phyloP scores from a whole-genome alignment of 2,329 filamentous ascomycete species.

The Penicillium corylophilum region DNA sequence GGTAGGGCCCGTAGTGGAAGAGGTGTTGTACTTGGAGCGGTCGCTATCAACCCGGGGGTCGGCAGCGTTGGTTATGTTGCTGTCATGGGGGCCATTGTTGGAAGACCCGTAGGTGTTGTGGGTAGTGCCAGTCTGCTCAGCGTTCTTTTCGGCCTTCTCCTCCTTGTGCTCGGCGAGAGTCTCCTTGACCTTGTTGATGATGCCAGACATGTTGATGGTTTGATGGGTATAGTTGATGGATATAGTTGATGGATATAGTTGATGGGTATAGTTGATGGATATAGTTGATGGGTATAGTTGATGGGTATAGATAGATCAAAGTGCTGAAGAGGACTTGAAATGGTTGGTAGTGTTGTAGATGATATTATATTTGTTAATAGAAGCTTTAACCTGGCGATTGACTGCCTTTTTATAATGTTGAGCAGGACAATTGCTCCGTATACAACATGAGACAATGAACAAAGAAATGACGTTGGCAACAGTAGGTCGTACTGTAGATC shows the following conservation, averaged over 20 bases:
- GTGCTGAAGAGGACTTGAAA: background rate
- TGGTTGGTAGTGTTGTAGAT: background rate
- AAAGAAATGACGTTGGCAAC: constrained; percentile 2
- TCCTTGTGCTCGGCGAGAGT: constrained; percentile 14
- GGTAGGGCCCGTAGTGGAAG: background rate
- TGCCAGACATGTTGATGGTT: constrained; percentile 13
- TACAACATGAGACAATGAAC: background rate
- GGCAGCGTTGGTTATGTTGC: constrained; percentile 11
- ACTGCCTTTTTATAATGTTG: background rate
- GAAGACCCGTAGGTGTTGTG: constrained; percentile 1
- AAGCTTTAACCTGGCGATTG: background rate
- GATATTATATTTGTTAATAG: background rate
- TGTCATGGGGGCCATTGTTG: constrained; percentile 13
- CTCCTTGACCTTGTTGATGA: constrained; percentile 23
- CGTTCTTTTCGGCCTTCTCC: background rate
- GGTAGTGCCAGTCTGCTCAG: background rate
- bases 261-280: background rate
- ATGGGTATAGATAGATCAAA: background rate
- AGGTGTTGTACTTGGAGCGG: constrained; percentile 5
- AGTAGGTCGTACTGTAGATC: background rate
- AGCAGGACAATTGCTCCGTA: background rate
- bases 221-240: background rate
- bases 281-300: background rate
- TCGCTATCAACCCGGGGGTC: constrained; percentile 13
- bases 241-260: background rate